Base-by-base conservation (phyloP, 2,329 filamentous ascomycete species). In the Gliomastix tumulicola region DNA sequence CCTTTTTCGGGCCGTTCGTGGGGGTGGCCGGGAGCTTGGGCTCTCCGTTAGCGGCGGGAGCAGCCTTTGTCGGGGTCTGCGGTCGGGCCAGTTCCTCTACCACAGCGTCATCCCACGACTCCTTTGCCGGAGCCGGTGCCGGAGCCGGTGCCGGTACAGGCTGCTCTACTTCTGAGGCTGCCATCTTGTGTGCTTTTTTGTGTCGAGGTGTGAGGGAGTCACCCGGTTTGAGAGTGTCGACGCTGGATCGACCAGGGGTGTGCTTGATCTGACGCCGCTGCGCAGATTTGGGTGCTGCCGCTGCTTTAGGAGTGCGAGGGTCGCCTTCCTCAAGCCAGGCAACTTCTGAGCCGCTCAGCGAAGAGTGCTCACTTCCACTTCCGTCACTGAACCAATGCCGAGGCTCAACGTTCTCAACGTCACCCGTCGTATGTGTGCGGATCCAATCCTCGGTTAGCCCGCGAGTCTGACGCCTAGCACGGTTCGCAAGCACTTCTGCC, bases 371-470 rank as follows among this genome's bases (percentile, higher is more conserved):
- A 56, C 82, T 88, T 50, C 76, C 76, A 53, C 76, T 65, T 49
- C 53, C 63, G 49, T 94, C 87, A 56, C 86, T 94, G 47, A 88
- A 71, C 88, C 88, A 94, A 59, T 88, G 82, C 42, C 77, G 79
- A 46, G 78, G 76, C 55, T 92, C 85, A 21, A 74, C 76, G 47
- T 79, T 40, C 12, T 39, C 73, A 45, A 71, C 72, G 46, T 82
- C 77, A 44, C 76, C 74, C n/a, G 81, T 74, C n/a, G 86, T 80
- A 53, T 89, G 87, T 43, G 86, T 83, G 42, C 84, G 82, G 46
- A 92, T 88, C 86, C 86, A 90, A 65, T 88, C 84, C 57, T 89
- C 83, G 1, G 84, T 88, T 37, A 89, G 72, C 41, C 82, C 79
- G 45, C 69, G 67, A 13, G 69, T 65, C 38, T 74, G 68, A 54